Evolutionary conservation across 1,139 yeast genomes (phyloP).

Genomic region (Ogataea hybrid): DNA sequence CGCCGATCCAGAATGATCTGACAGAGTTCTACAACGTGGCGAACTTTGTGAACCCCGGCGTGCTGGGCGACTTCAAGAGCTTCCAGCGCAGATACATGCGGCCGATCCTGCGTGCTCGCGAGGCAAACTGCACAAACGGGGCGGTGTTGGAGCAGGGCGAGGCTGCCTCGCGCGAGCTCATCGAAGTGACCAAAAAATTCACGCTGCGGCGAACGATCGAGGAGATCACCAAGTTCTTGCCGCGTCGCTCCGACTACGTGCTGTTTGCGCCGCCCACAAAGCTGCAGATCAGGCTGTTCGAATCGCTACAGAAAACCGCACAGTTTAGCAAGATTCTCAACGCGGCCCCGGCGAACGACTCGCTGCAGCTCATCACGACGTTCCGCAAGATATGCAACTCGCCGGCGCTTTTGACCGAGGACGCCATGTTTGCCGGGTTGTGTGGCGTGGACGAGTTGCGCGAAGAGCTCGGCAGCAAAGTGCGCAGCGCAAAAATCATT

Average conservation of each 20-base stretch:
- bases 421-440: slow-evolving; percentile 29
- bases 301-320: slow-evolving; percentile 45
- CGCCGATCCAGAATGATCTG: slow-evolving; percentile 93
- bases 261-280: slow-evolving; percentile 77
- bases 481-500: slow-evolving; percentile 55
- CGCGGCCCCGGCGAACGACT: slow-evolving; percentile 34
- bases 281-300: slow-evolving; percentile 56
- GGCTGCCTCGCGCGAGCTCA: slow-evolving; percentile 57
- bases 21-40: slow-evolving; percentile 78
- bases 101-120: slow-evolving; percentile 77
- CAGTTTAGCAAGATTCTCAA: slow-evolving; percentile 32
- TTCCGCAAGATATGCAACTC: slow-evolving; percentile 85
- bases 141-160: slow-evolving; percentile 55
- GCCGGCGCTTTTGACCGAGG: slow-evolving; percentile 58
- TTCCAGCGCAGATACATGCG: slow-evolving; percentile 67
- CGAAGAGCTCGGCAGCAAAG: slow-evolving; percentile 29
- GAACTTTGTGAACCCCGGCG: slow-evolving; percentile 82
- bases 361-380: slow-evolving; percentile 68
- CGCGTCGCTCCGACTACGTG: slow-evolving; percentile 76
- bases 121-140: slow-evolving; percentile 60
- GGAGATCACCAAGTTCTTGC: slow-evolving; percentile 63
- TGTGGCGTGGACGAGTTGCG: slow-evolving; percentile 33
- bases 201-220: slow-evolving; percentile 72
- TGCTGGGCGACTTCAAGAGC: slow-evolving; percentile 57
- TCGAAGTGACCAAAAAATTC: slow-evolving; percentile 61